Base-by-base conservation (phyloP, 306 rosid species). In the Fragaria iinumae region DNA sequence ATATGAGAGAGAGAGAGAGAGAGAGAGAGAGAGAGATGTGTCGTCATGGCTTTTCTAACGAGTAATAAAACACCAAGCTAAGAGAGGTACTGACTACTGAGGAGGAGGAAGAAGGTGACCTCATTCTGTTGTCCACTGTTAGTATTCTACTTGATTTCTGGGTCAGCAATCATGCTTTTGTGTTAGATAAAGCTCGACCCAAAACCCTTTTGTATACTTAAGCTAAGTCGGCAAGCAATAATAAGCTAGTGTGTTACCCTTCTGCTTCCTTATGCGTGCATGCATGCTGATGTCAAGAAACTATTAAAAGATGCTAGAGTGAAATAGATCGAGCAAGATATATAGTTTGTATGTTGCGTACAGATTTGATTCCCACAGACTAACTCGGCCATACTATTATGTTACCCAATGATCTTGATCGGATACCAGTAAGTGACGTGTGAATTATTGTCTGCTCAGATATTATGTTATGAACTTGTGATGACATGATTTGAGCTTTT, bases 21-120 rank as follows among this genome's bases (percentile, higher is more conserved):
- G 71, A 25, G 48, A 44, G 13, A 44, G 13, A 44, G 13, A 43
- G 11, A 45, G 49, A 11, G 71, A 25, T 44, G 29, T 36, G 76
- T 27, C 73, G 48, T 49, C 71, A 78, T 65, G 78, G 78, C 67
- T 50, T 79, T 79, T 72, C 67, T 44, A 56, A 62, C 0, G 2
- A 32, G 34, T 32, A 2, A 32, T 49, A 50, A 53, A 36, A 48
- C 73, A 44, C 66, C 38, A 39, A 59, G 29, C 64, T 16, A 11
- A 27, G 14, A 5, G 10, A 6, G 49, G 53, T 9, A n/a, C 3
- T 5, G 34, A 32, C 34, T 32, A 32, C 34, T 32, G 36, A 32
- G 36, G 72, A 34, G 14, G 27, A 65, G 13, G 69, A 65, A n/a
- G 48, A 12, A 59, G 63, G 41, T 43, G 75, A 72, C 44, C 67